Conservation (phyloP, 108 stramenopile genomes). For the Bacterosira constricta region DNA sequence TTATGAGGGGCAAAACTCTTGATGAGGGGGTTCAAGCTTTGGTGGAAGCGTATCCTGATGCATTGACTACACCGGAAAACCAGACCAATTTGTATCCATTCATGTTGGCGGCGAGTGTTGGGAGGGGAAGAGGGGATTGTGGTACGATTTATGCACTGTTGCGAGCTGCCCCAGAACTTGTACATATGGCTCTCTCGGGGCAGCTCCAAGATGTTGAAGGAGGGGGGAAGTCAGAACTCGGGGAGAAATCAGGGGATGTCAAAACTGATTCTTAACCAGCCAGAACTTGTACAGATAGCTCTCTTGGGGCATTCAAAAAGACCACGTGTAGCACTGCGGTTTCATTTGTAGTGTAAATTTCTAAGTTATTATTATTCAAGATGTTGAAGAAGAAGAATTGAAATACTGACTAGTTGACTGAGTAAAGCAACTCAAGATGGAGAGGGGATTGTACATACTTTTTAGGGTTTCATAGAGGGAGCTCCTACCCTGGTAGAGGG, state of each 20-base stretch:
- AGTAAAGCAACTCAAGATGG: too few relatives aligned
- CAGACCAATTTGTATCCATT: slow-evolving; percentile 53
- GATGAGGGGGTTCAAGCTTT: slow-evolving; percentile 54
- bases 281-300: slow-evolving; percentile 50
- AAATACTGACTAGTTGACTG: too few relatives aligned
- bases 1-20: slow-evolving; percentile 55
- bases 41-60: slow-evolving; percentile 42
- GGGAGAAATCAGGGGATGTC: neutral
- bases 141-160: slow-evolving; percentile 62
- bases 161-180: slow-evolving; percentile 53
- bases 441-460: too few relatives aligned
- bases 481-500: too few relatives aligned
- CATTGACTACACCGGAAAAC: slow-evolving; percentile 48
- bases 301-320: neutral
- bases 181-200: slow-evolving; percentile 27
- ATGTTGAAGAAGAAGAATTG: too few relatives aligned
- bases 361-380: too few relatives aligned
- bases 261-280: neutral
- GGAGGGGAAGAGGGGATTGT: slow-evolving; percentile 25
- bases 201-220: slow-evolving; percentile 5
- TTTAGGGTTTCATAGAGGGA: too few relatives aligned
- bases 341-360: too few relatives aligned
- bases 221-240: neutral
- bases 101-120: slow-evolving; percentile 55
- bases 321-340: too few relatives aligned